Base-by-base conservation (phyloP, 352 stramenopile genomes). In the Phytophthora pistaciae region DNA sequence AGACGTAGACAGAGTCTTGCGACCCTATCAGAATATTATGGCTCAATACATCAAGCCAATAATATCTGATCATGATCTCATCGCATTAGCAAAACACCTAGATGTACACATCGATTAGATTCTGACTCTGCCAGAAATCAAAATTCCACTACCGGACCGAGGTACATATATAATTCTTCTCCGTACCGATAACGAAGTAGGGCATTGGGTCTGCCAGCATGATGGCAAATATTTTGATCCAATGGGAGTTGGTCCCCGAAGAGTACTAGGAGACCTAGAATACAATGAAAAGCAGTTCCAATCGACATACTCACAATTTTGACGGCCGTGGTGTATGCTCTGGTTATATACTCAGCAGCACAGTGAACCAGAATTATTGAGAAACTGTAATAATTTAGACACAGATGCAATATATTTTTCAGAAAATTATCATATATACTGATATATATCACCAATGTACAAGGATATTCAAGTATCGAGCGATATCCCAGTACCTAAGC, bases 251-350 rank as follows among this genome's bases (percentile, higher is more conserved):
- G 50, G 50, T 1, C 50, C 50, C 0, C 50, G 14, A 2, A 56
- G 23, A 4, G 16, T 42, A 3, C 21, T 57, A 8, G 52, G 52
- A 25, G 13, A 36, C 3, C 4, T 57, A 3, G 5, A 11, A 4
- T 57, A 57, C 14, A 57, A 14, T 23, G 59, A 60, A 6, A 55
- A 23, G 7, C 61, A 68, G 38, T 74, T 61, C 20, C 60, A 68
- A 33, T 11, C 38, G 5, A 46, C 31, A 3, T 61, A 74, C 18
- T 36, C 29, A 16, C 50, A 74, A 49, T 74, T 44, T 25, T 68
- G 59, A 46, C 54, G 66, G 0, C 48, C 66, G 3, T 74, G 25
- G n/a, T 59, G 52, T 21, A n/a, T 74, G 1, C 20, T 53, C 0
- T 53, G 46, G 46, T 7, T 53, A 5, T 53, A 53, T 9, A 11